Base-by-base conservation (phyloP, 2,329 filamentous ascomycete genomes). In the Monilinia fructigena region DNA sequence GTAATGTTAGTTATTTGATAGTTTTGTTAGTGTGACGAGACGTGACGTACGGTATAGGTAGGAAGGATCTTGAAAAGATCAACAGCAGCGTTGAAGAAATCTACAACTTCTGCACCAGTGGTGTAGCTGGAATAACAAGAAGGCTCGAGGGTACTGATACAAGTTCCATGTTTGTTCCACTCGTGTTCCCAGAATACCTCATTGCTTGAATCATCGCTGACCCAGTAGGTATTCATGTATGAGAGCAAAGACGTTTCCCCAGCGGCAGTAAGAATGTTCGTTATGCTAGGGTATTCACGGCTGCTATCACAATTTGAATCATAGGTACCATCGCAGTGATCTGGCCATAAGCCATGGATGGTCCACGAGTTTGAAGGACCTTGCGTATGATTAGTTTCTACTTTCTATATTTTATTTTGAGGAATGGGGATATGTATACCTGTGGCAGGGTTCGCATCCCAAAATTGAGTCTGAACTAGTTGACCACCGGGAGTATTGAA, bases 381-480 rank as follows among this genome's bases (percentile, higher is more conserved):
- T 69, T 38, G 4, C 18, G 26, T 4, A 42, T 26, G 16, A 26
- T 59, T 10, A 48, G 40, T 40, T 59, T 40, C 4, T 28, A 18
- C 8, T 62, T 45, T 10, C 18, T n/a, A 23, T 23, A 61, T 54
- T 23, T n/a, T 42, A 14, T 61, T 42, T 4, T 38, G 28, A n/a
- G 55, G 53, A 11, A 28, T 53, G 6, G 26, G 45, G 54, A 23
- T 12, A 61, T 54, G 18, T 23, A 47, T 65, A 67, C 66, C 66
- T 4, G 86, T 83, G 1, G 82, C 79, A 1, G 89, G 89, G 67
- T 83, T 75, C 0, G 86, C 84, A 74, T 93, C 89, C 90, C 90
- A 93, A 78, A 93, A 92, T 72, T 93, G 90, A 2, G 90, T 92
- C 76, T 86, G 85, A 5, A 92, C 81, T 55, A 93, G 78, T 69